Base-by-base conservation (phyloP, 371 early-diverging fungal genomes). In the Basidiobolus meristosporus region DNA sequence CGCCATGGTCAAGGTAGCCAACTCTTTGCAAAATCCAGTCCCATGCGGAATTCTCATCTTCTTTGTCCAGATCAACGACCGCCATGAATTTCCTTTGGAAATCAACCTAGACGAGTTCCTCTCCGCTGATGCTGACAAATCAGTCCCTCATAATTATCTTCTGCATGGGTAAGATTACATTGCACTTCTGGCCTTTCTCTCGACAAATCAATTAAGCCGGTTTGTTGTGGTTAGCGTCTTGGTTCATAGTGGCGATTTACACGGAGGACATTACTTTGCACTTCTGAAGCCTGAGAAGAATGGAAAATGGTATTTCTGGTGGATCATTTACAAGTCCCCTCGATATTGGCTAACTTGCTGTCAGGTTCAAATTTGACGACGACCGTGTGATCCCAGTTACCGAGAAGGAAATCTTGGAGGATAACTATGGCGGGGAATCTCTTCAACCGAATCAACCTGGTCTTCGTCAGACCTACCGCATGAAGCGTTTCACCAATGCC, bases 241-340 rank as follows among this genome's bases (percentile, higher is more conserved):
- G 34, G 98, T 98, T 10, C 99, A 99, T 53, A 79, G 78, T 46
- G 99, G 99, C 31, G 92, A 90, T 52, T 52, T 88, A 19, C 70
- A 82, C 48, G 89, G 91, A 43, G 99, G 99, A 1, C 98, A 98
- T 65, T 99, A 98, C 57, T 92, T 85, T 68, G 91, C 91, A 2
- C 63, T 90, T 44, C 52, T 97, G 48, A 73, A 77, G 41, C 89
- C 95, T 9, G 68, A 68, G 42, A 59, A 66, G 28, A 69, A 81
- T 34, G 76, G 80, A 39, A 70, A 68, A 47, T 88, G 93, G 92
- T 62, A 52, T 41, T n/a, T 18, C n/a, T n/a, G n/a, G n/a, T 29
- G 31, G 60, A 56, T 51, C 7, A n/a, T 16, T 18, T 28, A 18
- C 9, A 9, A n/a, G 1, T 26, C 10, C 16, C 19, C 11, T 3